Conservation (phyloP, 495 filamentous ascomycete genomes). For the Collariella sp. region DNA sequence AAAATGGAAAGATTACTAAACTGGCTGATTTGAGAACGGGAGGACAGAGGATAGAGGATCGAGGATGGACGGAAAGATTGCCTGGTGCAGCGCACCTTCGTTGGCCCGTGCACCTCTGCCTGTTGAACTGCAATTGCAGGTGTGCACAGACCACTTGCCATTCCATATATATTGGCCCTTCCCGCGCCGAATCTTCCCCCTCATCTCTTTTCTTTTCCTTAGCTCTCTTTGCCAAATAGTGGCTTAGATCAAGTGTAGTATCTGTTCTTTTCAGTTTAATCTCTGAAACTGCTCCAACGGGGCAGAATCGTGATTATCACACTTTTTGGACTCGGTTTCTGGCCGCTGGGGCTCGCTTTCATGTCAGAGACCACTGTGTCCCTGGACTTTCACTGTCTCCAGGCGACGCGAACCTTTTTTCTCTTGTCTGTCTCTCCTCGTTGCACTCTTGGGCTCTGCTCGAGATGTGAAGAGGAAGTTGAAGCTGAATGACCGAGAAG, state of each 20-base stretch:
- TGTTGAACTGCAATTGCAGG: conserved; percentile 7
- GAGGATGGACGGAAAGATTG: too few relatives aligned
- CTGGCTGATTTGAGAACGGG: too few relatives aligned
- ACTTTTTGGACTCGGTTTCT: conserved; percentile 52
- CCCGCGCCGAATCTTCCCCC: conserved; percentile 13
- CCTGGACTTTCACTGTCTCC: conserved; percentile 60
- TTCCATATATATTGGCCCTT: conserved; percentile 19
- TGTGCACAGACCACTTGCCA: conserved; percentile 18
- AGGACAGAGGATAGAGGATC: too few relatives aligned
- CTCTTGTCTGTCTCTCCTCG: conserved; percentile 19
- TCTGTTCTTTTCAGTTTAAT: conserved; percentile 99
- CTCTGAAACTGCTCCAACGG: conserved; percentile 58
- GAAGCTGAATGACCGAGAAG: too few relatives aligned
- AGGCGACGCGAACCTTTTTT: conserved; percentile 60
- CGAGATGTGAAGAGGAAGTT: neutral
- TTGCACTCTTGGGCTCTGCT: neutral
- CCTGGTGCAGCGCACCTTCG: too few relatives aligned
- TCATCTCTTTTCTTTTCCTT: conserved; percentile 28
- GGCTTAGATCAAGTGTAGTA: conserved; percentile 99
- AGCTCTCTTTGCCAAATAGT: conserved; percentile 60
- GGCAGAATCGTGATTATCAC: conserved; percentile 71
- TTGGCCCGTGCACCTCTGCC: too few relatives aligned
- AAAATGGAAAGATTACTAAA: too few relatives aligned
- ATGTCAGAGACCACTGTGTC: conserved; percentile 24
- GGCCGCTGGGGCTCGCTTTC: conserved; percentile 32